Percentiles rank a stretch among this genome's conserved stretches.
These are phyloP conservation scores for Neostapfia colusana DNA, from an alignment of 176 grass and related monocot genomes.

Conservation along the genomic window DNA sequence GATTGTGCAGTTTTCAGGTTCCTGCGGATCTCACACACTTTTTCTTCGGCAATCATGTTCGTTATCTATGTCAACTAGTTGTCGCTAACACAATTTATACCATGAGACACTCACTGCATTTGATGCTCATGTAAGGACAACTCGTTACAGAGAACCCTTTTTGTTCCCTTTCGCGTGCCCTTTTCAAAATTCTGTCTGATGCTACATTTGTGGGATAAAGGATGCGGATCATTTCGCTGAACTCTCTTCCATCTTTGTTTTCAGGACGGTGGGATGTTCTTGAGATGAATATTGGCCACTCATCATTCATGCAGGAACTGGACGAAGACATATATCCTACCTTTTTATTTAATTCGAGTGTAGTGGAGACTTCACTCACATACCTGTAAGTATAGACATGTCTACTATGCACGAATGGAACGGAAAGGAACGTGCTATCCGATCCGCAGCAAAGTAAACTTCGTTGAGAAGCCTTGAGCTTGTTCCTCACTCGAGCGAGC, in stretches of 20 bases:
- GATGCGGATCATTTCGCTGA: slow-evolving; percentile 7
- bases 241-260: background rate
- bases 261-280: slow-evolving; percentile 38
- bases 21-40: no score
- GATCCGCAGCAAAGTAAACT: background rate
- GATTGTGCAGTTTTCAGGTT: no score
- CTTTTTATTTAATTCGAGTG: no score
- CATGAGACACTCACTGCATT: no score
- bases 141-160: no score
- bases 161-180: background rate
- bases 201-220: background rate
- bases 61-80: background rate
- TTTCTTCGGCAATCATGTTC: no score
- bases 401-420: no score
- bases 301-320: background rate
- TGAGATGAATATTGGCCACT: no score
- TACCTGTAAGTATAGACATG: no score
- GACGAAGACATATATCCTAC: background rate
- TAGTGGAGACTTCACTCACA: background rate
- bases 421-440: slow-evolving; percentile 23
- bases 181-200: background rate
- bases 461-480: slow-evolving; percentile 8
- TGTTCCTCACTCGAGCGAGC: background rate
- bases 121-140: no score
- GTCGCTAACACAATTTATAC: no score